These are phyloP conservation scores for Taiozyma sp. DNA, from an alignment of 1,139 yeast species.

Conservation along the genomic window DNA sequence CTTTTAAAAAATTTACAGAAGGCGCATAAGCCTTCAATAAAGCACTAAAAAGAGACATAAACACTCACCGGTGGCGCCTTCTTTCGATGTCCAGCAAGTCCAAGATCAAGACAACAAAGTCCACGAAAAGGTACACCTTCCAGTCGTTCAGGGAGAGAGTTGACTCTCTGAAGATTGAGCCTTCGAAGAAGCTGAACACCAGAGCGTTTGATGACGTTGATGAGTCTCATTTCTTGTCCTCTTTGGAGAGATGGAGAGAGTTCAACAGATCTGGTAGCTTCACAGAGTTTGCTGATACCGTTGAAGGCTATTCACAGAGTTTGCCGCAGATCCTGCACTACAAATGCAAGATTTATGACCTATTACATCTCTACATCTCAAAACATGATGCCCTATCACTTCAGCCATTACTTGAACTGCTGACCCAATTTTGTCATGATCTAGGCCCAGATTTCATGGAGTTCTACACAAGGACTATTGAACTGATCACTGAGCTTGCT, in stretches of 20 bases:
- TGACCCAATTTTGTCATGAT: constrained; percentile 87
- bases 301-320: constrained; percentile 55
- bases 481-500: constrained; percentile 47
- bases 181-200: constrained; percentile 55
- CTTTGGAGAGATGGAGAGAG: constrained; percentile 85
- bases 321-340: constrained; percentile 79
- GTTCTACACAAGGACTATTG: constrained; percentile 52
- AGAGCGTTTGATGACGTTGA: constrained; percentile 69
- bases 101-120: constrained; percentile 41
- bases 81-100: constrained; percentile 10
- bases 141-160: constrained; percentile 78
- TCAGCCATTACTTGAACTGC: constrained; percentile 75
- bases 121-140: constrained; percentile 57
- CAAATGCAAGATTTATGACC: constrained; percentile 52
- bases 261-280: constrained; percentile 74
- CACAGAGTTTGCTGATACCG: constrained; percentile 53
- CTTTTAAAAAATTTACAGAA: background rate
- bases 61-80: background rate
- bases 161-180: constrained; percentile 82
- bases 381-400: constrained; percentile 63
- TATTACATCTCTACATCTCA: constrained; percentile 44
- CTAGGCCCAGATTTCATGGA: constrained; percentile 82
- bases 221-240: constrained; percentile 71
- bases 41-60: background rate
- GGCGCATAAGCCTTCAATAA: background rate